A percentile compares a stretch with the other conserved stretches of the same genome.
phyloP scores from a whole-genome alignment of 169 alveolate genomes.

The Perkinsus olseni region DNA sequence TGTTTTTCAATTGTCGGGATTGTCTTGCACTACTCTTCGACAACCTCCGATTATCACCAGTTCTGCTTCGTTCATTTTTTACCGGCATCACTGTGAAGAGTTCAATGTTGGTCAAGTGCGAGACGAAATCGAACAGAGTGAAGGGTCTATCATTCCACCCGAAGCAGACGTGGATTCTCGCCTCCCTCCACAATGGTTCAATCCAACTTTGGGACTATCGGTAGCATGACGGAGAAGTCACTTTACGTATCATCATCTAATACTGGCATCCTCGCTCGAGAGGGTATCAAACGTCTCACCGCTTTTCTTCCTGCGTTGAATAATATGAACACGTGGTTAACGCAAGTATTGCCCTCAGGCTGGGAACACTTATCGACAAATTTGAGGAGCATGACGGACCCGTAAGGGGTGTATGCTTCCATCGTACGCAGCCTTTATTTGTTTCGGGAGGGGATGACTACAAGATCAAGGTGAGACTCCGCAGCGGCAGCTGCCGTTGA shows the following conservation, averaged over 20 bases:
- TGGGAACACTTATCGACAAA: conserved; percentile 47
- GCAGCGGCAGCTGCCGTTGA: too few relatives aligned
- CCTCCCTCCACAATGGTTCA: conserved; percentile 85
- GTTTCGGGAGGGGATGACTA: conserved; percentile 94
- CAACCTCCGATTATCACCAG: too few relatives aligned
- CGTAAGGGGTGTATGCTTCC: conserved; percentile 88
- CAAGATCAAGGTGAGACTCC: conserved; percentile 61
- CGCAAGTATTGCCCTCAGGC: conserved; percentile 7
- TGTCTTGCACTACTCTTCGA: too few relatives aligned
- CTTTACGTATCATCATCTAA: too few relatives aligned
- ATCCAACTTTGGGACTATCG: conserved; percentile 86
- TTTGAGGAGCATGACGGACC: conserved; percentile 89
- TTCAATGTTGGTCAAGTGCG: conserved; percentile 78
- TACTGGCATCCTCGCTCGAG: too few relatives aligned
- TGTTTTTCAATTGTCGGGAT: too few relatives aligned
- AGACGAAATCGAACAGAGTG: conserved; percentile 85
- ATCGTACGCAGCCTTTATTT: conserved; percentile 85
- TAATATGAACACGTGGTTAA: too few relatives aligned
- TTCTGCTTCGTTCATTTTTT: too few relatives aligned
- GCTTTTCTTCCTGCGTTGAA: too few relatives aligned
- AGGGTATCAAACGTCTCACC: too few relatives aligned
- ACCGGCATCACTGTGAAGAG: too few relatives aligned
- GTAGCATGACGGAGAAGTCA: not conserved
- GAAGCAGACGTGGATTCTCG: conserved; percentile 84
- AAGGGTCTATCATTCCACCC: conserved; percentile 93